These are phyloP conservation scores for Solanum sparsipilum DNA, from an alignment of 257 asterid genomes.

Conservation along the genomic window DNA sequence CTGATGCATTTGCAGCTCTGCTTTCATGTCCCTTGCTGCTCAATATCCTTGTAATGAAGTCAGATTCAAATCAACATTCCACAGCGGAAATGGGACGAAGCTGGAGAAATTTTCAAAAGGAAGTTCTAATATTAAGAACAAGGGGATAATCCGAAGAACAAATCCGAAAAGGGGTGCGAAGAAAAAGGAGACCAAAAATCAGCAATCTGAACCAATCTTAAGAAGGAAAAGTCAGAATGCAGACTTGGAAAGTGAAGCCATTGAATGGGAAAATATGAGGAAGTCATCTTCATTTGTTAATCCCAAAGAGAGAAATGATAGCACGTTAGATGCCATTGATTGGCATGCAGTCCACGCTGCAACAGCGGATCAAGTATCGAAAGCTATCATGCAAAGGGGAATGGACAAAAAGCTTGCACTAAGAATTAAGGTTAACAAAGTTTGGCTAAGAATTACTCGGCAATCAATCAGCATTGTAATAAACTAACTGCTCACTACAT, in stretches of 20 bases:
- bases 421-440: slow-evolving; percentile 11
- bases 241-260: neutral
- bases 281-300: neutral
- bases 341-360: slow-evolving; percentile 18
- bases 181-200: neutral
- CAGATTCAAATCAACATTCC: neutral
- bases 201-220: neutral
- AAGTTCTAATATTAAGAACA: neutral
- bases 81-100: neutral
- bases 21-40: slow-evolving; percentile 64
- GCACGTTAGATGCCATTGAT: slow-evolving; percentile 5
- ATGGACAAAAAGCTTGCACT: slow-evolving; percentile 15
- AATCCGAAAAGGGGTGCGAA: neutral
- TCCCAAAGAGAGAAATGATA: neutral
- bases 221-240: neutral
- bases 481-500: neutral
- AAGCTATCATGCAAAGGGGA: slow-evolving; percentile 12
- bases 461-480: neutral
- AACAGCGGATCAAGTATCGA: neutral
- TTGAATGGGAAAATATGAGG: slow-evolving; percentile 10
- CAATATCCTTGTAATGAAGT: slow-evolving; percentile 19
- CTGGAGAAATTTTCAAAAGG: neutral
- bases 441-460: neutral
- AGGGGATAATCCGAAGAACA: neutral
- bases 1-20: slow-evolving; percentile 44